Percentiles rank a stretch among this genome's conserved stretches.
phyloP scores from a whole-genome alignment of 2,329 filamentous ascomycete genomes.

The Neobulgaria alba region DNA sequence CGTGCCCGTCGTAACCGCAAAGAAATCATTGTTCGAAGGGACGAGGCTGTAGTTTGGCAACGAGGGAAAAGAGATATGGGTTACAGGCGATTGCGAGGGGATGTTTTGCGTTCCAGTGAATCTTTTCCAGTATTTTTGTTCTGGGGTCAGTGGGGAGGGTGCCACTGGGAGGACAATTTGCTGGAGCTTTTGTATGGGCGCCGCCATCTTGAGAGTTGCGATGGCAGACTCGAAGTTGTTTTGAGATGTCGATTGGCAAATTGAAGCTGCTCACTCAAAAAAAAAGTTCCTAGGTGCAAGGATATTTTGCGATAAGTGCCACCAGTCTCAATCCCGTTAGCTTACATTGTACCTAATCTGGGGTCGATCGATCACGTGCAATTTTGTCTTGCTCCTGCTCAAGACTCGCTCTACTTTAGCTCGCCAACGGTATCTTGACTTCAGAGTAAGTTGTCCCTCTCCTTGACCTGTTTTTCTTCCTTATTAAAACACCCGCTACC shows the following conservation, averaged over 20 bases:
- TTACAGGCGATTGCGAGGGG: slow-evolving; percentile 83
- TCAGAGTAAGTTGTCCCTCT: too few species aligned
- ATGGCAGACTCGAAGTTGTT: neutral
- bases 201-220: slow-evolving; percentile 20
- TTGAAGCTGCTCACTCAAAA: neutral
- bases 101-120: slow-evolving; percentile 90
- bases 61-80: slow-evolving; percentile 71
- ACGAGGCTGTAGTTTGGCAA: slow-evolving; percentile 33
- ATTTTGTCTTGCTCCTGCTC: too few species aligned
- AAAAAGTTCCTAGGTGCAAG: neutral
- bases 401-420: too few species aligned
- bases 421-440: too few species aligned
- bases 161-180: slow-evolving; percentile 71
- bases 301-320: neutral
- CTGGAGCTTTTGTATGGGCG: slow-evolving; percentile 25
- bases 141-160: slow-evolving; percentile 74
- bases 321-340: too few species aligned
- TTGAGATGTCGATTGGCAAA: neutral
- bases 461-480: too few species aligned
- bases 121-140: slow-evolving; percentile 92
- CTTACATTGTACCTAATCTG: too few species aligned
- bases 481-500: too few species aligned
- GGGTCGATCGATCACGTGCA: too few species aligned
- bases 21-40: slow-evolving; percentile 55
- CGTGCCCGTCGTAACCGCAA: slow-evolving; percentile 90